Conservation (phyloP, 345 rosid genomes). For the Passiflora organensis region DNA sequence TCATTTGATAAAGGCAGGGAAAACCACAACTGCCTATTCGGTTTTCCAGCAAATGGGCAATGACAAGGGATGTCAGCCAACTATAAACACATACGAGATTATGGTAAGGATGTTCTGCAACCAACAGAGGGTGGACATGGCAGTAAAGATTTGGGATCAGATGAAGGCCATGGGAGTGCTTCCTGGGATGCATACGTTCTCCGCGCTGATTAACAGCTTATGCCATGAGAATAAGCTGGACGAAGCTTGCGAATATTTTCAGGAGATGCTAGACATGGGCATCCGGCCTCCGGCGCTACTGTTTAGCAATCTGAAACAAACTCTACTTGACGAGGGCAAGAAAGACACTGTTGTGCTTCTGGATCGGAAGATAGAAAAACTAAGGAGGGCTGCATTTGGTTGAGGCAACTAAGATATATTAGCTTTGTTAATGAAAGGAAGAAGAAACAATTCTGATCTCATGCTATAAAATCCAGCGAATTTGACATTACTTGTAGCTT, state of each 20-base stretch:
- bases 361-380: constrained; percentile 49
- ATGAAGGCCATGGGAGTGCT: constrained; percentile 71
- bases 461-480: no score
- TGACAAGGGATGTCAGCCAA: constrained; percentile 42
- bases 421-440: no score
- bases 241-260: constrained; percentile 72
- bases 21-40: constrained; percentile 46
- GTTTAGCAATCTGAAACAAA: constrained; percentile 74
- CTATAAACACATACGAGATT: constrained; percentile 72
- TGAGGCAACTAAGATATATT: constrained; percentile 14
- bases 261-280: constrained; percentile 82
- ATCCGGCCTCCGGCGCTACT: constrained; percentile 70
- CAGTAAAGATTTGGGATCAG: constrained; percentile 58
- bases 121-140: constrained; percentile 56
- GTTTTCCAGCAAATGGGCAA: constrained; percentile 52
- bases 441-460: no score
- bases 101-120: constrained; percentile 80
- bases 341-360: constrained; percentile 44
- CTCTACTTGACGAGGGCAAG: constrained; percentile 53
- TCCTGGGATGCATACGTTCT: constrained; percentile 92
- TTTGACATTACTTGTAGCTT: no score
- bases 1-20: constrained; percentile 47
- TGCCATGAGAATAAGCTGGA: constrained; percentile 56
- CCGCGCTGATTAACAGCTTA: constrained; percentile 48
- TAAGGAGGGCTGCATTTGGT: constrained; percentile 55